Evolutionary conservation across 1,284 basidiomycete genomes (phyloP), one percentile per base, ranked within the genome.

Genomic region (Marasmius tenuissimus): DNA sequence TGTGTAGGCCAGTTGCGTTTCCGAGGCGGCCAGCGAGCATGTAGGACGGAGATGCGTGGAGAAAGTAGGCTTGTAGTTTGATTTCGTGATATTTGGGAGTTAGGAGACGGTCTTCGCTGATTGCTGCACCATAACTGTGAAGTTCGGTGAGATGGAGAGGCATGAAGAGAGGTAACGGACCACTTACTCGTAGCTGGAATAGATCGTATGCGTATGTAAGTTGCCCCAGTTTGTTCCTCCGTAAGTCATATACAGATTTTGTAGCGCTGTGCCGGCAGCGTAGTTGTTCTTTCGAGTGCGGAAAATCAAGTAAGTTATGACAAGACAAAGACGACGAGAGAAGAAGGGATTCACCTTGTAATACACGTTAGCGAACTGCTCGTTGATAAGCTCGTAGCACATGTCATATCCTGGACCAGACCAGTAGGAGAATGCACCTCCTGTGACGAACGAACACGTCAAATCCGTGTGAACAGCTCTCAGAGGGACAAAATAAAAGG

Each of bases 191-290:
- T 78, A 82, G 61, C 76, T 79, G 0, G 80, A 78, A 66, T 78
- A 79, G 18, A 79, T 78, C 0, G 76, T 77, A 49, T 73, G 75
- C 60, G 67, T 77, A 66, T 67, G 75, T 75, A 70, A 75, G 63
- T 81, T 79, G 2, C 79, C 80, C 80, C 80, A 82, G 61, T 80
- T 80, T 5, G 80, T 81, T 0, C 79, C 80, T 9, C 52, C 80
- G 54, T 77, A 81, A 10, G 75, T 75, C 75, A 80, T 79, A 54
- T 80, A 79, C 2, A 80, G 67, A 49, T 76, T 78, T 61, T 78
- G 76, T n/a, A 78, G 68, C 20, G 70, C 69, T 1, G 73, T 72
- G 37, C 73, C 75, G 0, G 76, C 73, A 0, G 77, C 78, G 66
- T 78, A 78, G 61, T 79, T 79, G 58, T 80, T 79, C 75, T 75